Evolutionary conservation across 495 filamentous ascomycete genomes (phyloP).

Genomic region (Hyaloscypha variabilis): DNA sequence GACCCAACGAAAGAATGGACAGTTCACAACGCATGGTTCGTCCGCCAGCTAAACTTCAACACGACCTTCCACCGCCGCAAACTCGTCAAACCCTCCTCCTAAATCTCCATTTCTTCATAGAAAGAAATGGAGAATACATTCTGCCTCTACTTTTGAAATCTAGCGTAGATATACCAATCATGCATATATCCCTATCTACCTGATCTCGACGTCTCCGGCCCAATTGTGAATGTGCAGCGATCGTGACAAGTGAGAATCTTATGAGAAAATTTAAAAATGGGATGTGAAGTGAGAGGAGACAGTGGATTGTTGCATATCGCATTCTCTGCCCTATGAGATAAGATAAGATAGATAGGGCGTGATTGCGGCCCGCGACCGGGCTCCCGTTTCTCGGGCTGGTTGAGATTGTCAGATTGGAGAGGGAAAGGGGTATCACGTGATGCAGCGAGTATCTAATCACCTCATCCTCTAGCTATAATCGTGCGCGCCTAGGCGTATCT

Average conservation of each 20-base stretch:
- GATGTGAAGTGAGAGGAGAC: too few species aligned
- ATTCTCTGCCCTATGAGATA: neutral
- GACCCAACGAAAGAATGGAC: conserved; percentile 65
- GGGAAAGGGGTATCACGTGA: neutral
- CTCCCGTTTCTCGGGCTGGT: neutral
- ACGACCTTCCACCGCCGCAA: conserved; percentile 53
- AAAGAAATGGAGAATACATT: too few species aligned
- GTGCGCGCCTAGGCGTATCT: too few species aligned
- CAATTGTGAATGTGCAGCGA: too few species aligned
- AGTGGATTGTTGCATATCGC: neutral
- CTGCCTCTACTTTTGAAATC: too few species aligned
- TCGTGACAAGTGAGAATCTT: too few species aligned
- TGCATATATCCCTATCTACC: too few species aligned
- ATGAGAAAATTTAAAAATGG: too few species aligned
- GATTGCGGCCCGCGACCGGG: neutral
- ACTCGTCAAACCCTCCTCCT: conserved; percentile 39
- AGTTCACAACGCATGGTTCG: conserved; percentile 73
- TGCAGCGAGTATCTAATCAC: too few species aligned
- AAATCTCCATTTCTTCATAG: neutral
- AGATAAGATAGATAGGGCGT: neutral
- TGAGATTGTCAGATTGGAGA: neutral
- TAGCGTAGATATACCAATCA: too few species aligned
- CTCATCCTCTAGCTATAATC: too few species aligned
- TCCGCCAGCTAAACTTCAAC: conserved; percentile 67
- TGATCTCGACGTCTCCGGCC: too few species aligned